Evolutionary conservation across 1,284 basidiomycete species (phyloP), one percentile per base, ranked within the genome.

Genomic region (Anthracocystis panici-leucophaei): DNA sequence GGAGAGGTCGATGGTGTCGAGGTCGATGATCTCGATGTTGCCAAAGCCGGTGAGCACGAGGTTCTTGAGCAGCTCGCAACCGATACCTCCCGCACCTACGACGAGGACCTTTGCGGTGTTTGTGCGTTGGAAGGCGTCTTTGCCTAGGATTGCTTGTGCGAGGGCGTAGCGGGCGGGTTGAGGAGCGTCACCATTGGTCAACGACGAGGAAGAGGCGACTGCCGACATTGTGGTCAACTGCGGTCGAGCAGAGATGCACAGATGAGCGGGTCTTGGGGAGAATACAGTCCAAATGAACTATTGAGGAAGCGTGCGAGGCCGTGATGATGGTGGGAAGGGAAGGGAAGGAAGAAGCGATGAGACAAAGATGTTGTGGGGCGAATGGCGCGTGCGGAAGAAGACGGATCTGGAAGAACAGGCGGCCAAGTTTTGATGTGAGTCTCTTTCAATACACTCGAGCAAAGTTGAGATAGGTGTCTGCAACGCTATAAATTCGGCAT

Each of bases 1-100:
- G 57, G 95, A 97, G 33, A 99, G 89, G 88, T 99, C 97, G 86
- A 99, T 99, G 8, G 96, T 99, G 87, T 99, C 97, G 67, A 99
- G 89, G 87, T 99, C 97, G 75, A 99, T 89, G 57, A 89, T 87
- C 0, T 96, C 95, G 73, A 98, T 95, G 81, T 94, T 89, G 33
- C 92, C 92, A 79, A 98, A 97, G 21, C 96, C 96, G 5, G 93
- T 92, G 51, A 96, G 87, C 25, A 97, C 95, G 62, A 98, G 89
- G 85, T 98, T 97, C 88, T 99, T 99, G 78, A 99, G 86, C 16
- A 99, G 89, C 87, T 99, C 97, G 85, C 96, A 98, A 2, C 97
- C 96, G 83, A 99, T 99, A 0, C 95, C 95, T 62, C 95, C 95
- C 23, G 95, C 95, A 31, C 95, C 95, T 35, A 98, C 94, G n/a